phyloP scores from a whole-genome alignment of 768 basidiomycete species.

The Melanogaster broomeanus region DNA sequence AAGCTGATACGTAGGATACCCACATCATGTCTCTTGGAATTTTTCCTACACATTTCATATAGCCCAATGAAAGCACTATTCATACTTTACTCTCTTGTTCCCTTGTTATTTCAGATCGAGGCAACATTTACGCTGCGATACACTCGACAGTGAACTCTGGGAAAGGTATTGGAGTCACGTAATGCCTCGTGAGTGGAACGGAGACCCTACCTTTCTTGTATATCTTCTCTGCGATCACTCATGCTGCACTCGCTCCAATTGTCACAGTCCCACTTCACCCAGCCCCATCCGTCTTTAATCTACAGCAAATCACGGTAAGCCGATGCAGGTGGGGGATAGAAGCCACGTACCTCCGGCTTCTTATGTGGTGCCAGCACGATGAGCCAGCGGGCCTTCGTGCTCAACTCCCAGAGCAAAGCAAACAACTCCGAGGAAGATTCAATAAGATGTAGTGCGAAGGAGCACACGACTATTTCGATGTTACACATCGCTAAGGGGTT shows the following conservation, averaged over 20 bases:
- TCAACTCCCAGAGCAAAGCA: slow-evolving; percentile 63
- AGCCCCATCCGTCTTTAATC: slow-evolving; percentile 71
- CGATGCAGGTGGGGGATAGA: not conserved
- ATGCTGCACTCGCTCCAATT: slow-evolving; percentile 45
- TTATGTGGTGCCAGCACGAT: slow-evolving; percentile 75
- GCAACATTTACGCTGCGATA: slow-evolving; percentile 25
- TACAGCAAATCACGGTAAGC: slow-evolving; percentile 19
- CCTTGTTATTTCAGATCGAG: not conserved
- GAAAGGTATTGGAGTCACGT: not conserved
- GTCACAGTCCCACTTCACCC: slow-evolving; percentile 60
- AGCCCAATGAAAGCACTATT: slow-evolving; percentile 6
- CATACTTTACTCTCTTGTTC: slow-evolving; percentile 3
- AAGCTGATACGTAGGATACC: slow-evolving; percentile 4
- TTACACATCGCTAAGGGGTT: slow-evolving; percentile 7
- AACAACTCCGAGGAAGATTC: slow-evolving; percentile 63
- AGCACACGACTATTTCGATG: slow-evolving; percentile 69
- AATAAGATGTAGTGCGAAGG: slow-evolving; percentile 74
- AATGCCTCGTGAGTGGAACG: not conserved
- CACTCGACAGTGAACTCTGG: slow-evolving; percentile 31
- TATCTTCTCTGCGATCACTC: slow-evolving; percentile 43
- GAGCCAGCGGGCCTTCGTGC: slow-evolving; percentile 62
- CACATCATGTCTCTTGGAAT: not conserved
- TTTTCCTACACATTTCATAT: slow-evolving; percentile 9
- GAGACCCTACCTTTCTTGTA: slow-evolving; percentile 47
- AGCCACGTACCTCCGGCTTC: slow-evolving; percentile 61